Evolutionary conservation across 352 stramenopile genomes (phyloP).

Genomic region (Nothophytophthora sp.): DNA sequence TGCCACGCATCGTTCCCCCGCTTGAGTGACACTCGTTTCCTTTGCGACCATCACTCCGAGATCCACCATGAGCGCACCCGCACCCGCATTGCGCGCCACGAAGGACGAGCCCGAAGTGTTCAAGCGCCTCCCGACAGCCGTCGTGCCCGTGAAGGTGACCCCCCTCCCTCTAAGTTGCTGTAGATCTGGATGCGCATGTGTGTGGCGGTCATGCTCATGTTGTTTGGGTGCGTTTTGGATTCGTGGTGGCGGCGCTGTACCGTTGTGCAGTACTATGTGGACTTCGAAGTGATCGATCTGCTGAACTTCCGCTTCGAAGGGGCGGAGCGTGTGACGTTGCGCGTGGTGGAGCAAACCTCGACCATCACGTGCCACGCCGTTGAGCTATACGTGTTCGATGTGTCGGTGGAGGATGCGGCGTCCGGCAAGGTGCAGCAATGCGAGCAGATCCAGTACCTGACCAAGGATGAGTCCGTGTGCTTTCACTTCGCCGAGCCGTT

Average conservation of each 20-base stretch:
- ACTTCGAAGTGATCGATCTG: slow-evolving; percentile 80
- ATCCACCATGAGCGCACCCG: too few relatives aligned
- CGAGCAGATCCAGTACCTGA: slow-evolving; percentile 48
- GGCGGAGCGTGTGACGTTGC: slow-evolving; percentile 52
- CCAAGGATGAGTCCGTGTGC: slow-evolving; percentile 55
- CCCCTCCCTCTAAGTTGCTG: not conserved
- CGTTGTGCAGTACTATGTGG: slow-evolving; percentile 53
- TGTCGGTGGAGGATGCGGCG: slow-evolving; percentile 53
- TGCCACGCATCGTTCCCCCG: too few relatives aligned
- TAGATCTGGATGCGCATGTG: not conserved
- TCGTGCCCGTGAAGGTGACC: slow-evolving; percentile 58
- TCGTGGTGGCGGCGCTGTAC: not conserved
- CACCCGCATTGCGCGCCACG: slow-evolving; percentile 8
- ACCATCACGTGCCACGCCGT: slow-evolving; percentile 94
- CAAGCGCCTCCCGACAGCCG: slow-evolving; percentile 54
- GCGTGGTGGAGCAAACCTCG: slow-evolving; percentile 54
- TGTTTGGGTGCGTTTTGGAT: not conserved
- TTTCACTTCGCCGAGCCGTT: slow-evolving; percentile 60
- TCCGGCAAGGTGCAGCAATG: slow-evolving; percentile 25
- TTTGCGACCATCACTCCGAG: not conserved
- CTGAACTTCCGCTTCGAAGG: slow-evolving; percentile 82
- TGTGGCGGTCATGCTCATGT: not conserved
- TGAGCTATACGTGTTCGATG: slow-evolving; percentile 89
- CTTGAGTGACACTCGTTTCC: too few relatives aligned
- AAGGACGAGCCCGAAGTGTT: slow-evolving; percentile 39